Evolutionary conservation across 352 stramenopile genomes (phyloP).

Genomic region (Blastocystis sp.): DNA sequence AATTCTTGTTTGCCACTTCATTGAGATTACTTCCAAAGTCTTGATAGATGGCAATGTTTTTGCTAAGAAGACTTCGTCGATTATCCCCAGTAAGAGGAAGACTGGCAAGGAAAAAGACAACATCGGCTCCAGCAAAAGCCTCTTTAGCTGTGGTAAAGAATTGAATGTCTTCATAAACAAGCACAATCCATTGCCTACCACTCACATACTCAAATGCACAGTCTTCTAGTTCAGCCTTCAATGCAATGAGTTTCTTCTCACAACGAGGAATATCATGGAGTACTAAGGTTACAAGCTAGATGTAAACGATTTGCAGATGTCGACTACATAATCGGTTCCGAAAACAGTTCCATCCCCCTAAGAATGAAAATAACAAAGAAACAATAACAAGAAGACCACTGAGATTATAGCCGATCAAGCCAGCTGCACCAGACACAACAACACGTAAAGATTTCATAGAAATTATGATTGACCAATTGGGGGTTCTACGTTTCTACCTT

Average conservation of each 20-base stretch:
- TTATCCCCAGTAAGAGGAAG: slow-evolving; percentile 82
- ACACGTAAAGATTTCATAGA: slow-evolving; percentile 59
- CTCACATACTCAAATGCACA: slow-evolving; percentile 69
- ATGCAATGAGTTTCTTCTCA: slow-evolving; percentile 74
- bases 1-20: slow-evolving; percentile 72
- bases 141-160: slow-evolving; percentile 72
- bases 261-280: slow-evolving; percentile 76
- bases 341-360: slow-evolving; percentile 49
- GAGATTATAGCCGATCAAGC: slow-evolving; percentile 82
- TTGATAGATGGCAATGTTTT: slow-evolving; percentile 83
- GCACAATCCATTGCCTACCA: not conserved
- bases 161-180: slow-evolving; percentile 65
- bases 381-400: slow-evolving; percentile 68
- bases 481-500: not conserved
- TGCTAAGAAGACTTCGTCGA: slow-evolving; percentile 80
- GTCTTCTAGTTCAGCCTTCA: slow-evolving; percentile 85
- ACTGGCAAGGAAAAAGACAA: slow-evolving; percentile 79
- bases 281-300: slow-evolving; percentile 70
- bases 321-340: slow-evolving; percentile 62
- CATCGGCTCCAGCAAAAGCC: slow-evolving; percentile 76
- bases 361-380: not conserved
- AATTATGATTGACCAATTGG: not conserved
- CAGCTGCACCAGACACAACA: slow-evolving; percentile 72
- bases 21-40: slow-evolving; percentile 77
- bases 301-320: not conserved